A percentile compares a stretch with the other conserved stretches of the same genome.
phyloP scores from a whole-genome alignment of 257 asterid genomes.

The Solanum tarijense region DNA sequence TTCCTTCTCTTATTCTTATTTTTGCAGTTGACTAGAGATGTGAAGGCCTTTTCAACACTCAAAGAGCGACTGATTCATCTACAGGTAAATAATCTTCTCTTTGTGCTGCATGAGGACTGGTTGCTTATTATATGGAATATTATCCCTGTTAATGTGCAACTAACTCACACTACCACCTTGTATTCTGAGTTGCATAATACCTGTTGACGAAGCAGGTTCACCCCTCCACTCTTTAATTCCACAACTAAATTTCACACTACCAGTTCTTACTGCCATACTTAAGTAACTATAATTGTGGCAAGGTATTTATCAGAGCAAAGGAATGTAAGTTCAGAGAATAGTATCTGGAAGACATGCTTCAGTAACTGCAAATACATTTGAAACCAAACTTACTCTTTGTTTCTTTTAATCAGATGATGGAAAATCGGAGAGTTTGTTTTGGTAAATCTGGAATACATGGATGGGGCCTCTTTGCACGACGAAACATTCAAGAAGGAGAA shows the following conservation, averaged over 20 bases:
- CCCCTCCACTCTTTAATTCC: not conserved
- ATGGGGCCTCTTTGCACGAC: slow-evolving; percentile 97
- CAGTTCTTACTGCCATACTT: not conserved
- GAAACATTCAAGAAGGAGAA: slow-evolving; percentile 81
- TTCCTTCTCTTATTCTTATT: slow-evolving; percentile 11
- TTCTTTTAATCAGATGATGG: slow-evolving; percentile 42
- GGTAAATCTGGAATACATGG: slow-evolving; percentile 99
- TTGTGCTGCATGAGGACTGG: not conserved
- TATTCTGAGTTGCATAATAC: not conserved
- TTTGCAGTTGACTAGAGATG: slow-evolving; percentile 40
- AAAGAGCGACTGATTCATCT: slow-evolving; percentile 62
- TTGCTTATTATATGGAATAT: not conserved
- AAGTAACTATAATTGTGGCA: not conserved
- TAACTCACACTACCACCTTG: not conserved
- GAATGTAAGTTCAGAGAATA: not conserved
- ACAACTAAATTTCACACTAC: not conserved
- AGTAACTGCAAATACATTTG: not conserved
- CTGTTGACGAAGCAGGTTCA: not conserved
- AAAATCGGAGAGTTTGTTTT: slow-evolving; percentile 66
- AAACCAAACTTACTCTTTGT: not conserved
- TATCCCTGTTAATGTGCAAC: not conserved
- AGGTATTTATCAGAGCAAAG: not conserved
- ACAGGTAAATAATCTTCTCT: slow-evolving; percentile 37
- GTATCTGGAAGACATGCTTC: not conserved
- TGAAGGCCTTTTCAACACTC: slow-evolving; percentile 45